Conservation (phyloP, 2,329 filamentous ascomycete genomes). For the Cytospora schulzeri region DNA sequence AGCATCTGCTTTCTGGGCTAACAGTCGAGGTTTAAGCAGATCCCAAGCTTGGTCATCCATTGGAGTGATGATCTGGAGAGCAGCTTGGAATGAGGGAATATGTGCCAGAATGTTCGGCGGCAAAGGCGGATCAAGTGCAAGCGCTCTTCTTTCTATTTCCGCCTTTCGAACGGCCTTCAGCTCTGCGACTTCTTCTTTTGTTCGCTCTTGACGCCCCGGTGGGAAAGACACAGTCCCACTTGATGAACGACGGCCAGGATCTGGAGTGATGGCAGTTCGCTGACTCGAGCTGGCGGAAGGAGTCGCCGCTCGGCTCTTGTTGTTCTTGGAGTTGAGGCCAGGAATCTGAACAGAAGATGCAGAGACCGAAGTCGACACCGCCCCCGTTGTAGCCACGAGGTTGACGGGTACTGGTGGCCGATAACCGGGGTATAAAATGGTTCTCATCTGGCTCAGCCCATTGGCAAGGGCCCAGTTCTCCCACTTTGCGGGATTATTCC, state of each 20-base stretch:
- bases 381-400: not conserved
- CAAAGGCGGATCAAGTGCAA: conserved; percentile 67
- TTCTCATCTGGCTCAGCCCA: conserved; percentile 43
- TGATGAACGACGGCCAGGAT: conserved; percentile 28
- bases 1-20: conserved; percentile 67
- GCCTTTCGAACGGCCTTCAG: conserved; percentile 64
- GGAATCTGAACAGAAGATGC: conserved; percentile 17
- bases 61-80: conserved; percentile 68
- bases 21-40: conserved; percentile 65
- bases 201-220: conserved; percentile 49
- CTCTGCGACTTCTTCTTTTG: conserved; percentile 63
- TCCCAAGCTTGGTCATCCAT: conserved; percentile 72
- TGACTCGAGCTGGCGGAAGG: conserved; percentile 24
- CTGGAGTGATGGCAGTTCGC: conserved; percentile 21
- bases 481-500: conserved; percentile 68
- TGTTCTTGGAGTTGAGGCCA: conserved; percentile 14
- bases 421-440: conserved; percentile 33
- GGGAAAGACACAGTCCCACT: conserved; percentile 21
- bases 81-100: conserved; percentile 74
- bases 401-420: conserved; percentile 9
- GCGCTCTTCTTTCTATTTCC: conserved; percentile 73
- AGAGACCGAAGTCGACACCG: not conserved
- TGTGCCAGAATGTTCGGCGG: conserved; percentile 62
- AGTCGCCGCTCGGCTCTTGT: conserved; percentile 8
- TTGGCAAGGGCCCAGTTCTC: conserved; percentile 68